A percentile compares a stretch with the other conserved stretches of the same genome.
Evolutionary conservation across 2,329 filamentous ascomycete genomes (phyloP).

Genomic region (Orbilia javanica): DNA sequence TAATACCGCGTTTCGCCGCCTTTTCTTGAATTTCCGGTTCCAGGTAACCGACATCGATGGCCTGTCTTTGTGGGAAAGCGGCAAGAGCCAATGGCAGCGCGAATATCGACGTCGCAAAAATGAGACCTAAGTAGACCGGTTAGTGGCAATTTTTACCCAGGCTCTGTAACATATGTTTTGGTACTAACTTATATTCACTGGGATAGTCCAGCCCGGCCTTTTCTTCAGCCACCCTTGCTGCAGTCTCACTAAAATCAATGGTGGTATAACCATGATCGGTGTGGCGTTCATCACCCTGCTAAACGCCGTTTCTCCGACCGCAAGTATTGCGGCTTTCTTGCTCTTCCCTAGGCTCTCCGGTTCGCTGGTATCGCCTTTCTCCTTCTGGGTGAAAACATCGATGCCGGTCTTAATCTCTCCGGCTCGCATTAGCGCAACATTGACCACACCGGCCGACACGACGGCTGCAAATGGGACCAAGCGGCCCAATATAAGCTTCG

Average conservation of each 20-base stretch:
- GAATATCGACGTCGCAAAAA: conserved; percentile 86
- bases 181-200: conserved; percentile 79
- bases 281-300: conserved; percentile 93
- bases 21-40: conserved; percentile 88
- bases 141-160: not conserved
- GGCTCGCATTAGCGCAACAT: conserved; percentile 97
- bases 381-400: conserved; percentile 78
- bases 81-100: conserved; percentile 90
- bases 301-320: conserved; percentile 91
- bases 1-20: conserved; percentile 76
- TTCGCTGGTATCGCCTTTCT: conserved; percentile 75
- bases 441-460: conserved; percentile 87
- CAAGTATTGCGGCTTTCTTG: conserved; percentile 86
- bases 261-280: conserved; percentile 96
- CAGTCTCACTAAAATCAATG: conserved; percentile 83
- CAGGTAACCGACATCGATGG: conserved; percentile 78
- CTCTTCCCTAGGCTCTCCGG: conserved; percentile 81
- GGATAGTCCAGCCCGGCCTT: conserved; percentile 80
- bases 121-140: conserved; percentile 69
- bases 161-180: not conserved
- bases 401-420: conserved; percentile 95
- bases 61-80: conserved; percentile 91
- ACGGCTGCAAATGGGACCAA: conserved; percentile 97
- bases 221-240: conserved; percentile 86
- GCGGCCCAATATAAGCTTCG: conserved; percentile 81